Evolutionary conservation across 2,329 filamentous ascomycete genomes (phyloP).

Genomic region (Phialemoniopsis sp.): DNA sequence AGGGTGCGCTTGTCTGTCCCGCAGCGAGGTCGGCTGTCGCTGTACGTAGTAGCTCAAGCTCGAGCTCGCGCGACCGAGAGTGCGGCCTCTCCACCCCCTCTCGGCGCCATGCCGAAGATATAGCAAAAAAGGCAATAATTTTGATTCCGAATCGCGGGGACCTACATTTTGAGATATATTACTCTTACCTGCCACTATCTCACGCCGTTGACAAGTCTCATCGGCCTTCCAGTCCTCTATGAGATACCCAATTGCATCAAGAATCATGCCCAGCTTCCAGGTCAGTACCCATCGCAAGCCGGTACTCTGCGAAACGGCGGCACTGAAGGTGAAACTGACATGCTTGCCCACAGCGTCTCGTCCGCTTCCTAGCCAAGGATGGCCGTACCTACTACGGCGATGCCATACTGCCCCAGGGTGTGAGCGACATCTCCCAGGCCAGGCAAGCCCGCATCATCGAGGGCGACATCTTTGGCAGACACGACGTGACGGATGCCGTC

Average conservation of each 20-base stretch:
- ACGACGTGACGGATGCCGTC: slow-evolving; percentile 60
- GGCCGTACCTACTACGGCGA: slow-evolving; percentile 70
- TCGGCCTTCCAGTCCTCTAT: too few species aligned
- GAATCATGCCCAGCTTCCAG: slow-evolving; percentile 37
- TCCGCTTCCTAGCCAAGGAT: slow-evolving; percentile 70
- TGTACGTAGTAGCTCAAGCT: too few species aligned
- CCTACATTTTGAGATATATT: too few species aligned
- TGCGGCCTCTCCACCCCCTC: too few species aligned
- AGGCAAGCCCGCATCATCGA: slow-evolving; percentile 58
- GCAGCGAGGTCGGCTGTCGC: background rate
- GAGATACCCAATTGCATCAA: too few species aligned
- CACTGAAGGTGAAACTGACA: too few species aligned
- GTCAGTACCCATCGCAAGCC: slow-evolving; percentile 34
- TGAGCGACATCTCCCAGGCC: slow-evolving; percentile 56
- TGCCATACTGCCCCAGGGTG: slow-evolving; percentile 60
- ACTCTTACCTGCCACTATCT: background rate
- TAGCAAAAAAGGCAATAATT: too few species aligned
- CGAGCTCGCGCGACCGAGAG: too few species aligned
- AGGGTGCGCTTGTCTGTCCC: slow-evolving; percentile 3
- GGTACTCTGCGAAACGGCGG: too few species aligned
- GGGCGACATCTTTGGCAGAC: slow-evolving; percentile 62
- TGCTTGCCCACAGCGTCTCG: slow-evolving; percentile 50
- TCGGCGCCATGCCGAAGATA: too few species aligned
- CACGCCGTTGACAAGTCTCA: too few species aligned
- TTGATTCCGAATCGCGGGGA: too few species aligned